Evolutionary conservation across 1,284 basidiomycete species (phyloP).

Genomic region (Tilletia indica): DNA sequence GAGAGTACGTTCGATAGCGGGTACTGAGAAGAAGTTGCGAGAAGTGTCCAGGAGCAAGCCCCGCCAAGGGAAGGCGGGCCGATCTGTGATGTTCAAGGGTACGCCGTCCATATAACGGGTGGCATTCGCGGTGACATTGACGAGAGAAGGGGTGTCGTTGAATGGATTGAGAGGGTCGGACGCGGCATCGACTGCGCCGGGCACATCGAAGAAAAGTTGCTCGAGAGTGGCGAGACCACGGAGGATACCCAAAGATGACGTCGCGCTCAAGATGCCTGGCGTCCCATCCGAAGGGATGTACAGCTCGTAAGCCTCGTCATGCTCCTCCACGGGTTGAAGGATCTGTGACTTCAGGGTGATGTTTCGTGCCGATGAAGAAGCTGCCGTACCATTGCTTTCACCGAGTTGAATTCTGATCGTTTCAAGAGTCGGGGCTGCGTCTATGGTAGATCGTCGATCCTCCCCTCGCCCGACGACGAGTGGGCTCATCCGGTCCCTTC

Average conservation of each 20-base stretch:
- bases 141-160: conserved; percentile 59
- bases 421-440: conserved; percentile 37
- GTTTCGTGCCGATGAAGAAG: conserved; percentile 4
- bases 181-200: conserved; percentile 1
- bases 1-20: conserved; percentile 70
- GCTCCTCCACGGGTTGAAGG: conserved; percentile 61
- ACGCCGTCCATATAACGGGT: conserved; percentile 60
- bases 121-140: conserved; percentile 2
- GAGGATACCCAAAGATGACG: conserved; percentile 72
- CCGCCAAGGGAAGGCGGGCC: conserved; percentile 60
- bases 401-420: conserved; percentile 31
- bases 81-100: conserved; percentile 57
- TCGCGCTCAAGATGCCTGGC: conserved; percentile 66
- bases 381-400: conserved; percentile 20
- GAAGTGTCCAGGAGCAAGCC: conserved; percentile 80
- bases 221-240: conserved; percentile 79
- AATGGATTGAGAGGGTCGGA: too few species aligned
- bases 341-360: conserved; percentile 61
- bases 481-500: conserved; percentile 60
- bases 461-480: conserved; percentile 63
- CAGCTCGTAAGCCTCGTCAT: conserved; percentile 70
- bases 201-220: conserved; percentile 63
- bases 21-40: conserved; percentile 63
- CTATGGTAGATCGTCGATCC: conserved; percentile 56
- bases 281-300: conserved; percentile 66